Conservation (phyloP, 192 early-diverging fungal species). For the Mycoemilia scoparia region DNA sequence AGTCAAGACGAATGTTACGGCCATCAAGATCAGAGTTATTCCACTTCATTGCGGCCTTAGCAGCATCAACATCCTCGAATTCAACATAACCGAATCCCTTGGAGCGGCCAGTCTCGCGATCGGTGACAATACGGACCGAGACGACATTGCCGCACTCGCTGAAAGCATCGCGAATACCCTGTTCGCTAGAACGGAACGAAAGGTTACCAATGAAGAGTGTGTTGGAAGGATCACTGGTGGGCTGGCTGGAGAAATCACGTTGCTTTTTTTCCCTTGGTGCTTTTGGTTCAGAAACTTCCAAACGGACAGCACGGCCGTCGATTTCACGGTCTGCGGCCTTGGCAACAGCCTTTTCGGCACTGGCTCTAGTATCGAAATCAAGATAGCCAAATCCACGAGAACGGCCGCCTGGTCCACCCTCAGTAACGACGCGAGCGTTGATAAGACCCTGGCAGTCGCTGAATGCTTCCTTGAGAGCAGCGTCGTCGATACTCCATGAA, state of each 20-base stretch:
- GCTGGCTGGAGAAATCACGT: conserved; percentile 16
- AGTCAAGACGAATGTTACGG: conserved; percentile 76
- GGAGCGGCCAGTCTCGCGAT: conserved; percentile 57
- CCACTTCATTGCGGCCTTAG: conserved; percentile 81
- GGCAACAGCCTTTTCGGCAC: conserved; percentile 49
- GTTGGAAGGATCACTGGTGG: conserved; percentile 34
- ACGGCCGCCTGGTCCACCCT: conserved; percentile 39
- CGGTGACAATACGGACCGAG: conserved; percentile 63
- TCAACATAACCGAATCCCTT: conserved; percentile 97
- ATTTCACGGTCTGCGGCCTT: conserved; percentile 49
- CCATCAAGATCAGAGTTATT: conserved; percentile 62
- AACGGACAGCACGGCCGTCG: conserved; percentile 62
- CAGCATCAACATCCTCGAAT: conserved; percentile 75
- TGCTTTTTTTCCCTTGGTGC: conserved; percentile 13
- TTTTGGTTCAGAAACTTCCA: conserved; percentile 50
- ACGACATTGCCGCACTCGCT: conserved; percentile 81
- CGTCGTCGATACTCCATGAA: conserved; percentile 58
- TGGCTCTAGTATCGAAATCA: conserved; percentile 51
- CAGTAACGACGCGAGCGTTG: conserved; percentile 58
- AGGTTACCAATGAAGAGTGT: conserved; percentile 77
- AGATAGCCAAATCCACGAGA: conserved; percentile 74
- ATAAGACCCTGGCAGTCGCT: conserved; percentile 45
- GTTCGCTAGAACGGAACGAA: conserved; percentile 79
- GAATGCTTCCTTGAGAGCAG: conserved; percentile 59
- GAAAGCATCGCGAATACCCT: conserved; percentile 79